Evolutionary conservation across 495 filamentous ascomycete genomes (phyloP), one percentile per base, ranked within the genome.

Genomic region (Recurvomyces mirabilis): DNA sequence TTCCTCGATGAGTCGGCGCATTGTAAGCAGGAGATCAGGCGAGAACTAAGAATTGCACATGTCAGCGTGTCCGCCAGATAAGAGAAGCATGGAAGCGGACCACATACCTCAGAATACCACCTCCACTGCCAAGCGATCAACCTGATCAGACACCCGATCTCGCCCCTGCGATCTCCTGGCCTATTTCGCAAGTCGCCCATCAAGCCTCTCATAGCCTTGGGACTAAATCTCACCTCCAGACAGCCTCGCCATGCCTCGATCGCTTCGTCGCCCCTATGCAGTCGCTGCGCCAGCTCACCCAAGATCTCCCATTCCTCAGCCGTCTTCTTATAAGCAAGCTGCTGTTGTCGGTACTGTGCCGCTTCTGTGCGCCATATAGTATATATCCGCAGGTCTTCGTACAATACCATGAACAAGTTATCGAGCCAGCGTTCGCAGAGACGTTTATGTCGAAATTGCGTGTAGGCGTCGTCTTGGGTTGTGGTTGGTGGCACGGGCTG

Each of bases 351-450:
- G 55, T 80, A 89, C 53, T 94, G 89, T 4, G 86, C 83, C 77
- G 95, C 84, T 63, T 96, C 93, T 2, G 91, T 94, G 29, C 91
- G 80, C 91, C 91, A 98, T 60, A 98, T 96, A 29, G 91, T 96
- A 66, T 96, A 98, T 43, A 98, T 87, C 22, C 91, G 84, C 9
- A 98, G 75, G 57, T 98, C 91, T 62, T 98, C 91, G 58, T 96
- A 98, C 1, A 96, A 74, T 0, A 96, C 89, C 91, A 98, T 98
- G 68, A 98, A 96, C 24, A 98, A 75, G 53, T 93, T 96, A 63
- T 98, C 91, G 2, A 98, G 75, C 91, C 91, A 98, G 49, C 91
- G 77, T 59, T 98, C 91, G 57, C 91, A 98, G 4, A 98, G 77
- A 1, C 91, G 81, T 67, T 98, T 98, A 65, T 95, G 91, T 48